phyloP scores from a whole-genome alignment of 192 early-diverging fungal genomes.

The Kickxella alabastrina region DNA sequence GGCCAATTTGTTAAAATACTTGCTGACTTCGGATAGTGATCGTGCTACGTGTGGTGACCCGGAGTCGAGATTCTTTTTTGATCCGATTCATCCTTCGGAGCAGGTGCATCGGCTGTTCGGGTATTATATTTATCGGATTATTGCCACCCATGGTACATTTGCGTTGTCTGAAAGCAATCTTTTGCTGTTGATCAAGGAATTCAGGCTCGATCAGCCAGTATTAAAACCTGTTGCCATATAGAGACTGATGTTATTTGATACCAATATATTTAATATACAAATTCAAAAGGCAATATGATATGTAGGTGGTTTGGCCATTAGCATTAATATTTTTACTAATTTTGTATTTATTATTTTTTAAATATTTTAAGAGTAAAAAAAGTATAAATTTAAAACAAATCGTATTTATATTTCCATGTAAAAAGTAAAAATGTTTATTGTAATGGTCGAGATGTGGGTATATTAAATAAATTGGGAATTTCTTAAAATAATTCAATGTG shows the following conservation, averaged over 20 bases:
- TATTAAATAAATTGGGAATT: too few species aligned
- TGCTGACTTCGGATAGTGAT: not conserved
- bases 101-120: slow-evolving; percentile 40
- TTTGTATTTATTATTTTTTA: slow-evolving; percentile 1
- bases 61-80: slow-evolving; percentile 17
- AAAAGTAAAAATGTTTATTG: too few species aligned
- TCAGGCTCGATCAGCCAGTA: slow-evolving; percentile 5
- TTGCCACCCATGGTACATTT: not conserved
- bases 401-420: not conserved
- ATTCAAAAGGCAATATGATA: not conserved
- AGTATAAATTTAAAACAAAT: not conserved
- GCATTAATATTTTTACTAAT: not conserved
- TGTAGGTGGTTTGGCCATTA: not conserved
- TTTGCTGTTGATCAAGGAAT: slow-evolving; percentile 12
- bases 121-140: slow-evolving; percentile 8
- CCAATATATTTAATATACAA: not conserved
- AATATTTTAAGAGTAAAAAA: slow-evolving; percentile 4
- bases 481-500: too few species aligned
- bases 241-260: not conserved
- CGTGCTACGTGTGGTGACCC: slow-evolving; percentile 15
- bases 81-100: slow-evolving; percentile 37
- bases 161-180: slow-evolving; percentile 5
- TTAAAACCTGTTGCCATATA: not conserved
- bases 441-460: too few species aligned
- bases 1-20: slow-evolving; percentile 10